Percentiles rank a stretch among this genome's conserved stretches.
phyloP scores from a whole-genome alignment of 2,329 filamentous ascomycete species.

The Phoma sp. region DNA sequence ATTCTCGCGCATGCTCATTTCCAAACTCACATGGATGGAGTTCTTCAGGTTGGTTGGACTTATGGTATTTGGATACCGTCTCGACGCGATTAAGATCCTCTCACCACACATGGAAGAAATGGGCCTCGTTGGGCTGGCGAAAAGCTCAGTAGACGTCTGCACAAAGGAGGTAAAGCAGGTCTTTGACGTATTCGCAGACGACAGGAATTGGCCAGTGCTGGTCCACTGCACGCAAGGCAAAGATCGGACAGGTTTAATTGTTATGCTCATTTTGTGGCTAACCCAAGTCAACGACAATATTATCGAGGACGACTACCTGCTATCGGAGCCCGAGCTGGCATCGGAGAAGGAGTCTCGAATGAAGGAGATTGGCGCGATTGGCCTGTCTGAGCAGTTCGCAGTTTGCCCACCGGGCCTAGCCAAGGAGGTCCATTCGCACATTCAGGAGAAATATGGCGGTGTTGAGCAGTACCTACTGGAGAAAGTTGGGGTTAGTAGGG shows the following conservation, averaged over 20 bases:
- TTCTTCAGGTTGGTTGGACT: slow-evolving; percentile 69
- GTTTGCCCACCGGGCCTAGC: slow-evolving; percentile 71
- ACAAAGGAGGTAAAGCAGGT: slow-evolving; percentile 65
- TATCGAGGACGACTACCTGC: slow-evolving; percentile 75
- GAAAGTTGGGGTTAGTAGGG: slow-evolving; percentile 60
- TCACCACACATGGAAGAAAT: slow-evolving; percentile 73
- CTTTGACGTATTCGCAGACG: slow-evolving; percentile 59
- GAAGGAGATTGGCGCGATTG: slow-evolving; percentile 73
- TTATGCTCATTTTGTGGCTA: slow-evolving; percentile 72
- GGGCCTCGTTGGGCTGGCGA: slow-evolving; percentile 74
- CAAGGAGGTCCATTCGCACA: slow-evolving; percentile 62
- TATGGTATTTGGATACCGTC: slow-evolving; percentile 71
- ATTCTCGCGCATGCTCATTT: slow-evolving; percentile 73
- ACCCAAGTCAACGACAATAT: slow-evolving; percentile 64
- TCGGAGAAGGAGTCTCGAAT: slow-evolving; percentile 69
- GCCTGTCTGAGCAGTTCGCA: slow-evolving; percentile 73
- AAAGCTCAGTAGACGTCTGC: slow-evolving; percentile 73
- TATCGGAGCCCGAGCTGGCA: slow-evolving; percentile 68
- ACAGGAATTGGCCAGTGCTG: slow-evolving; percentile 67
- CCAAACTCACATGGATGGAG: slow-evolving; percentile 71
- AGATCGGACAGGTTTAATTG: slow-evolving; percentile 78
- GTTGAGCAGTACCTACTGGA: slow-evolving; percentile 71
- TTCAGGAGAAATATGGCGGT: slow-evolving; percentile 70
- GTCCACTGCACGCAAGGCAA: slow-evolving; percentile 92
- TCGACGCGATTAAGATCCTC: slow-evolving; percentile 73